Percentiles rank a stretch among this genome's conserved stretches.
These are phyloP conservation scores for Colletotrichum musicola DNA, from an alignment of 2,329 filamentous ascomycete genomes.

Conservation along the genomic window DNA sequence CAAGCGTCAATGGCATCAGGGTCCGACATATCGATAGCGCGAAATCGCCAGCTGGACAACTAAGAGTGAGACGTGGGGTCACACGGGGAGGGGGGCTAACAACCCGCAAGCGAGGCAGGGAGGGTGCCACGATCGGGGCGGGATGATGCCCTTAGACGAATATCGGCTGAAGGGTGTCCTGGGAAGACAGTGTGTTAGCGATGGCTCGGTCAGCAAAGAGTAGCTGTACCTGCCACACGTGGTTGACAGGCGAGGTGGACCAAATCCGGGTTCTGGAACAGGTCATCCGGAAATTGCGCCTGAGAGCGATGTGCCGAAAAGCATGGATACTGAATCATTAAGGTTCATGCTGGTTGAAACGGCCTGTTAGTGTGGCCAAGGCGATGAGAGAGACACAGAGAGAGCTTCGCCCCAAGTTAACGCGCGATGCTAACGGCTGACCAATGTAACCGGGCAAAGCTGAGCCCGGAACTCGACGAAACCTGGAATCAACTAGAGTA, in stretches of 20 bases:
- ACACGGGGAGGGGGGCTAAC: neutral
- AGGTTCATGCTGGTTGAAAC: conserved; percentile 17
- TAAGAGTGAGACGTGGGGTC: conserved; percentile 3
- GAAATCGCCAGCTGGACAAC: neutral
- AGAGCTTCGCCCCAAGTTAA: conserved; percentile 11
- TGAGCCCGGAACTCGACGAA: neutral
- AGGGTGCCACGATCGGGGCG: neutral
- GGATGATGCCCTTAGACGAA: neutral
- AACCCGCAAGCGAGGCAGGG: neutral
- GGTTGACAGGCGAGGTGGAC: conserved; percentile 19
- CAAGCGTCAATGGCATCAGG: neutral
- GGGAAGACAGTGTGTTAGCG: conserved; percentile 28
- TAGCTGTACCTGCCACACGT: conserved; percentile 15
- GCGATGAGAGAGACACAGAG: neutral
- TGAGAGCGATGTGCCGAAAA: conserved; percentile 9
- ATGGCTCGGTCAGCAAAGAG: conserved; percentile 22
- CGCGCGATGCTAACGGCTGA: neutral
- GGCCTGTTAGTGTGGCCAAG: neutral
- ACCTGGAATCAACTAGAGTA: neutral
- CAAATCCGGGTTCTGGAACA: neutral
- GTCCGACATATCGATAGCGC: conserved; percentile 5
- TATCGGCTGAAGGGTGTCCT: conserved; percentile 6
- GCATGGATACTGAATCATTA: conserved; percentile 27
- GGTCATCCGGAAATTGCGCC: conserved; percentile 24
- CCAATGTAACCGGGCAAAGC: neutral